Evolutionary conservation across 2,329 filamentous ascomycete species (phyloP), one percentile per base, ranked within the genome.

Genomic region (Trichophaea hybrida): DNA sequence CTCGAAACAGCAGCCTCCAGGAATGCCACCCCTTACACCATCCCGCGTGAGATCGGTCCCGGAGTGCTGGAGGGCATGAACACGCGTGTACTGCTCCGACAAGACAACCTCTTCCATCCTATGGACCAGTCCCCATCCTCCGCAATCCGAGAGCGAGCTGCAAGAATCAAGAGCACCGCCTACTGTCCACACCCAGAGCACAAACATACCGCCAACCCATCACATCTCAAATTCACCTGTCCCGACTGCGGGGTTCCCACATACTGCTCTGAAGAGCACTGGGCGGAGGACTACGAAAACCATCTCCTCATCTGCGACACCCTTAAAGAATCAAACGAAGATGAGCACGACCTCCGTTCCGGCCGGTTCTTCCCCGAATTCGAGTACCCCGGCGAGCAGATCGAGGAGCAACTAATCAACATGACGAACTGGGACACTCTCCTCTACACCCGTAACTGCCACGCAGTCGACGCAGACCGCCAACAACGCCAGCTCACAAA

Each of bases 351-450:
- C 72, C 74, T 98, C 66, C 79, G 86, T 55, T 95, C 88, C 15
- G 93, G 93, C 2, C 81, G 93, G 33, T 85, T 88, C 72, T 98
- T 98, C 73, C 84, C 86, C 12, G 94, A 98, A 72, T 97, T 94
- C 69, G 83, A 90, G 63, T 94, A 95, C 70, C 89, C 93, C 0
- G 87, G 85, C 12, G 78, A 84, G 58, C 90, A 96, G 74, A 83
- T 96, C 71, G 90, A 96, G 65, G 91, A 96, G 71, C 87, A 89
- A 37, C 78, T 93, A 66, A 82, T 96, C 66, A 98, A 98, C 73
- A 90, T 98, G 86, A 94, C 86, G 48, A 98, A 94, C 72, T 98
- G 93, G 93, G 93, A 98, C 72, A 97, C 93, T 0, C 88, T 94
- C 68, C 76, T 98, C 70, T 98, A 95, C 71, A 94, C 89, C 2